Base-by-base conservation (phyloP, 352 stramenopile genomes). In the Phytophthora foliorum region DNA sequence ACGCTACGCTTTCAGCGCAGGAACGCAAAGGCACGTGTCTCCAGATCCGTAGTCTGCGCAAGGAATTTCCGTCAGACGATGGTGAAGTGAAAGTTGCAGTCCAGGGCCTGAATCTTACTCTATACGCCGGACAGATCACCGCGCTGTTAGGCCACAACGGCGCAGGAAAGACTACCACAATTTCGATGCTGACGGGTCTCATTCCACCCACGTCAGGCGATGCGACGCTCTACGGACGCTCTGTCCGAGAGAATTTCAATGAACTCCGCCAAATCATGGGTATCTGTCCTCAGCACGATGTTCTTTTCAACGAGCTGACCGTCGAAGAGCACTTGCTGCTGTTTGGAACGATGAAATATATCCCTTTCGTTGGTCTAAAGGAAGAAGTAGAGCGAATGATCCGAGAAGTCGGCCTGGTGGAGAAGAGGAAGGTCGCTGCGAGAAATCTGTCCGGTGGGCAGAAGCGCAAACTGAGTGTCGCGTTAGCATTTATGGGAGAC, bases 201-300 rank as follows among this genome's bases (percentile, higher is more conserved):
- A 77, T 94, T 19, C 72, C 86, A 4, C 74, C 85, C 13, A 82
- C 81, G 0, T 66, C 74, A 4, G 92, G 90, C 34, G 77, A 94
- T 57, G 92, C 86, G 11, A 84, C 68, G 13, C 68, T 98, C 7
- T 80, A 82, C 27, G 93, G 93, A 7, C 76, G 80, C 6, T 96
- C 88, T 7, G 75, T 98, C 16, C 67, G 53, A 32, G 32, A 80
- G 41, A 72, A 99, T 57, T 90, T 99, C 62, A 70, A 85, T 39
- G 70, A 89, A 32, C 86, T 99, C 19, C 91, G 97, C 6, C 74
- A 97, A 66, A 86, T 97, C 54, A 90, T 99, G 69, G 97, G 96
- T 42, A 91, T 99, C 48, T 99, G 97, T 75, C 89, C 97, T 2
- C 97, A 99, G 69, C 95, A 99, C 73, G 96, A 99, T 73, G 97